phyloP scores from a whole-genome alignment of 2,329 filamentous ascomycete species.

The Trichothecium sympodiale region DNA sequence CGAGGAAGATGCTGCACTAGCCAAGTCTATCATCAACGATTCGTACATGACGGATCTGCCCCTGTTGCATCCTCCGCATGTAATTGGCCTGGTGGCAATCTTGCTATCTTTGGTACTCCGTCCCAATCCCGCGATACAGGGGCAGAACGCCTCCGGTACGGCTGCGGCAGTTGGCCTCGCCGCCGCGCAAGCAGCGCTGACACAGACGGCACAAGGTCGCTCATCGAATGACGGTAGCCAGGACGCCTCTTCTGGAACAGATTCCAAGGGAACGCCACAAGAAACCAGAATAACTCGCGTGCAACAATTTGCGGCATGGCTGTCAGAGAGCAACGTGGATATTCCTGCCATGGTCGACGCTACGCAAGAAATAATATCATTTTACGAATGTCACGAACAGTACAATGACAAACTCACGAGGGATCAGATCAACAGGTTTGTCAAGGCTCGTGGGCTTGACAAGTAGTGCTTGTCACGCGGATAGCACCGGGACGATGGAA shows the following conservation, averaged over 20 bases:
- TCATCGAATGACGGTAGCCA: conserved; percentile 2
- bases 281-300: conserved; percentile 54
- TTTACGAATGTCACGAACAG: conserved; percentile 63
- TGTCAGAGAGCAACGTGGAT: conserved; percentile 77
- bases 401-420: conserved; percentile 49
- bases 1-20: conserved; percentile 68
- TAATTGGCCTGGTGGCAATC: conserved; percentile 78
- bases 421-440: conserved; percentile 47
- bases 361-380: conserved; percentile 81
- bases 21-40: conserved; percentile 81
- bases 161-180: conserved; percentile 32
- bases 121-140: conserved; percentile 30
- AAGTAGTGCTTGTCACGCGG: conserved; percentile 26
- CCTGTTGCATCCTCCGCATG: conserved; percentile 73
- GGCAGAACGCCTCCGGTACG: conserved; percentile 16
- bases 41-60: conserved; percentile 89
- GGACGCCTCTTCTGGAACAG: conserved; percentile 3
- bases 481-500: too few relatives aligned
- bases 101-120: conserved; percentile 75
- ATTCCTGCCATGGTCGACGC: conserved; percentile 79
- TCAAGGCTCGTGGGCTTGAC: conserved; percentile 46
- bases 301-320: conserved; percentile 58
- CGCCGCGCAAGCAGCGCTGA: conserved; percentile 36
- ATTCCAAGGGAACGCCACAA: conserved; percentile 35
- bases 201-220: conserved; percentile 29